These are phyloP conservation scores for Phytophthora colocasiae DNA, from an alignment of 352 stramenopile species.

Conservation along the genomic window DNA sequence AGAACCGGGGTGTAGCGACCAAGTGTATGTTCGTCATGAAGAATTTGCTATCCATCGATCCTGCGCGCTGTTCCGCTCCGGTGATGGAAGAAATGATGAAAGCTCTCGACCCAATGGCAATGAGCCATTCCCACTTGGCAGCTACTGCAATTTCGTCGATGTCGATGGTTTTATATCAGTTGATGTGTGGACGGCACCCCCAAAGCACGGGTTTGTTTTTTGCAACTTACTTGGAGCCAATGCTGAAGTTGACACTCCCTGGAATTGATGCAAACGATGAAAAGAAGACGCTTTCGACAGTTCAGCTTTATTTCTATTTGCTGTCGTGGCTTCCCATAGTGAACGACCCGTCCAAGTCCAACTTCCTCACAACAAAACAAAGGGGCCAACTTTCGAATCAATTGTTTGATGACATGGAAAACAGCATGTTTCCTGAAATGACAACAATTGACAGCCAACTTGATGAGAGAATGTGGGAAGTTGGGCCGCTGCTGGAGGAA, in stretches of 20 bases:
- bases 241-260: slow-evolving; percentile 68
- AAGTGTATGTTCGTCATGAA: slow-evolving; percentile 81
- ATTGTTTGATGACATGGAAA: slow-evolving; percentile 55
- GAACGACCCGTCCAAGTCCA: slow-evolving; percentile 61
- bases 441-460: slow-evolving; percentile 34
- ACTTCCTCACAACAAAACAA: slow-evolving; percentile 48
- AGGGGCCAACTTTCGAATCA: slow-evolving; percentile 38
- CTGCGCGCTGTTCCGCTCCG: slow-evolving; percentile 39
- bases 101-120: slow-evolving; percentile 65
- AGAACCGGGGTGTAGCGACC: slow-evolving; percentile 63
- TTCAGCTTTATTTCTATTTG: slow-evolving; percentile 73
- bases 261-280: slow-evolving; percentile 85
- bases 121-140: slow-evolving; percentile 79
- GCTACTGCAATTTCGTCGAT: slow-evolving; percentile 76
- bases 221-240: slow-evolving; percentile 57
- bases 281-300: slow-evolving; percentile 71
- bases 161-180: slow-evolving; percentile 61
- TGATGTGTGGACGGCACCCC: slow-evolving; percentile 67
- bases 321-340: slow-evolving; percentile 76
- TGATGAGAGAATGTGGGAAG: slow-evolving; percentile 67
- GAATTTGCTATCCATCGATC: slow-evolving; percentile 67
- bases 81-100: slow-evolving; percentile 81
- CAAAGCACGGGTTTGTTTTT: slow-evolving; percentile 60
- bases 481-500: slow-evolving; percentile 66
- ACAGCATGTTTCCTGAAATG: slow-evolving; percentile 51